Conservation (phyloP, 345 rosid species). For the Bruguiera sexangula region DNA sequence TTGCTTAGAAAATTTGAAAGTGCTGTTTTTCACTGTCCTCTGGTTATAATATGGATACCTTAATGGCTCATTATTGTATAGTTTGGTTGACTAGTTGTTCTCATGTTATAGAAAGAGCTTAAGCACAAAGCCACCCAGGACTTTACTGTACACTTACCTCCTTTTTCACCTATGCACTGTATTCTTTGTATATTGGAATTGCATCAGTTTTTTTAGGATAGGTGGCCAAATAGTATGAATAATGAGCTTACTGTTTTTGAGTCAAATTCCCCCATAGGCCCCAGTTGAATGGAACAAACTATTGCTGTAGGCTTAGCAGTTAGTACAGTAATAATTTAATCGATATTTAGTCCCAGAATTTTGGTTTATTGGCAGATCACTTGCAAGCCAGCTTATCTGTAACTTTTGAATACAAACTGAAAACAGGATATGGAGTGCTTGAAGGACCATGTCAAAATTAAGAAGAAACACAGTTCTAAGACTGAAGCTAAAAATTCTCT, state of each 20-base stretch:
- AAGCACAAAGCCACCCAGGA: constrained; percentile 17
- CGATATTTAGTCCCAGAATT: not conserved
- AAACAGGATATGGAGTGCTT: constrained; percentile 59
- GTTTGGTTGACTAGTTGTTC: no score
- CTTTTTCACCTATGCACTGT: not conserved
- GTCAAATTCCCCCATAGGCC: constrained; percentile 13
- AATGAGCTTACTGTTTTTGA: not conserved
- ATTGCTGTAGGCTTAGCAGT: not conserved
- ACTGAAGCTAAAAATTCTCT: constrained; percentile 53
- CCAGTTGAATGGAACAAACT: constrained; percentile 17
- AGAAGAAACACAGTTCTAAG: constrained; percentile 41
- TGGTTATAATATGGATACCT: not conserved
- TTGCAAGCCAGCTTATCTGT: constrained; percentile 1
- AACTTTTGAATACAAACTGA: constrained; percentile 23
- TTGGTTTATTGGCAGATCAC: constrained; percentile 3
- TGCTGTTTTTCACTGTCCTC: not conserved
- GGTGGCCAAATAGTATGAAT: not conserved
- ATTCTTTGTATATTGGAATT: constrained; percentile 8
- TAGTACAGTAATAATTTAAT: constrained; percentile 1
- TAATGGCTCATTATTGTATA: no score
- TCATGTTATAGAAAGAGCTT: constrained; percentile 17
- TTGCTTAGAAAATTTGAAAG: constrained; percentile 6
- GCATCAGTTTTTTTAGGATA: constrained; percentile 6
- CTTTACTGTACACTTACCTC: constrained; percentile 6
- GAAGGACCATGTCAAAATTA: constrained; percentile 37